A percentile compares a stretch with the other conserved stretches of the same genome.
Conservation (phyloP, 176 grass and related monocot genomes). For the Dactylis glomerata region DNA sequence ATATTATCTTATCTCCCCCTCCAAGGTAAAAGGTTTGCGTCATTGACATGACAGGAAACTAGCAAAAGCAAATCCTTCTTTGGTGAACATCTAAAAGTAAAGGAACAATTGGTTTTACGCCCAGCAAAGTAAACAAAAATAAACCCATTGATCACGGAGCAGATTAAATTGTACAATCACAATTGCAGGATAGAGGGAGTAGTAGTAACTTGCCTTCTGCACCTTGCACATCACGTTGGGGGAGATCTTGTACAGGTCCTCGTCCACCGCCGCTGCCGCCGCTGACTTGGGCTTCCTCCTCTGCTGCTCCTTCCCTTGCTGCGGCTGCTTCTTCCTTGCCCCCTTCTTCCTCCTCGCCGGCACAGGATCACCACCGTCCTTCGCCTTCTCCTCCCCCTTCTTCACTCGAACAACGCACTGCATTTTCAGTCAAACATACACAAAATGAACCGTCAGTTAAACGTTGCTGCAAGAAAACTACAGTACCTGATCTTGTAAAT, state of each 20-base stretch:
- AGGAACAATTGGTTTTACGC: slow-evolving; percentile 8
- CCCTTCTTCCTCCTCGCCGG: slow-evolving; percentile 41
- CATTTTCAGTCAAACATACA: not conserved
- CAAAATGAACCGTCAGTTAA: not conserved
- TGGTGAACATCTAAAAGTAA: slow-evolving; percentile 26
- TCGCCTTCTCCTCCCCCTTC: slow-evolving; percentile 33
- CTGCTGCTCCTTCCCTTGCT: slow-evolving; percentile 41
- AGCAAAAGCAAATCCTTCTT: slow-evolving; percentile 30
- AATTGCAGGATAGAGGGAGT: no score
- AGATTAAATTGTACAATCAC: not conserved
- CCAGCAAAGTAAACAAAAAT: not conserved
- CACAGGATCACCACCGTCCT: slow-evolving; percentile 14
- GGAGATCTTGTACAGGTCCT: slow-evolving; percentile 92
- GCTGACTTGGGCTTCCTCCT: slow-evolving; percentile 55
- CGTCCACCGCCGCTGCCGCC: slow-evolving; percentile 41
- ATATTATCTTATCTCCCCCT: slow-evolving; percentile 12
- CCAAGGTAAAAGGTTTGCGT: slow-evolving; percentile 24
- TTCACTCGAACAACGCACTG: slow-evolving; percentile 49
- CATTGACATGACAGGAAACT: slow-evolving; percentile 43
- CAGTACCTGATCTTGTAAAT: not conserved
- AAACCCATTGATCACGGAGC: slow-evolving; percentile 9
- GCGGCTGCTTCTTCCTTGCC: slow-evolving; percentile 32
- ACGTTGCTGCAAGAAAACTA: not conserved
- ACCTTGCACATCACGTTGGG: slow-evolving; percentile 70
- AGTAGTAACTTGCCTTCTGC: slow-evolving; percentile 46